Evolutionary conservation across 768 basidiomycete species (phyloP), one percentile per base, ranked within the genome.

Genomic region (Rhizopogon roseolus): DNA sequence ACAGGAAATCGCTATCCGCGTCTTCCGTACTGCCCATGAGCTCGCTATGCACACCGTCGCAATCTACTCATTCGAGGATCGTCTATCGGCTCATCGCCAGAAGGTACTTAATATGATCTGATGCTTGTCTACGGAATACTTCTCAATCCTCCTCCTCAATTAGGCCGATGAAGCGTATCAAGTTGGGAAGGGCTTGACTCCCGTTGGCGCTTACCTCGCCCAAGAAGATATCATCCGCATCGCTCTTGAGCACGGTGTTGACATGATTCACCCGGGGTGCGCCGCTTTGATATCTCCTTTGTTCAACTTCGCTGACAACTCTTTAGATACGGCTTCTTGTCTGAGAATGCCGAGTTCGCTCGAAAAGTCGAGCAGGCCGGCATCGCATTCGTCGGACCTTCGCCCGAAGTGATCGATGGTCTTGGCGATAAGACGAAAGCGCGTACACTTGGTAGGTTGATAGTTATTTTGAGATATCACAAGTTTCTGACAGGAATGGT

Each of bases 351-450:
- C 49, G 80, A 78, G 61, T 99, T 99, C 66, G 97, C 97, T n/a
- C 81, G 85, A 52, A 98, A 98, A 74, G 97, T 98, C 59, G 96
- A 99, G 71, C 89, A 91, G 67, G 97, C 97, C 38, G 97, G 97
- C 25, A 81, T 99, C 60, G 92, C 94, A 27, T 99, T 98, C 69
- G 89, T 99, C 60, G 97, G 97, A 16, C 97, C 97, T 37, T 75
- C 88, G 44, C 97, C 96, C 34, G 90, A 95, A 68, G 94, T 95
- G 60, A 99, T 99, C 62, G 97, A 98, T 78, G 85, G 88, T 49
- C 84, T 98, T 41, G 97, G 97, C 52, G 96, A 99, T 79, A 99
- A 99, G 83, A 98, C 96, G 49, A 98, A 98, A 74, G 96, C 96
- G 42, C 83, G 97, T 61, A 81, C 85, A 42, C 78, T 98, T 53